Conservation (phyloP, 1,284 basidiomycete genomes). For the Leccinum fallax region DNA sequence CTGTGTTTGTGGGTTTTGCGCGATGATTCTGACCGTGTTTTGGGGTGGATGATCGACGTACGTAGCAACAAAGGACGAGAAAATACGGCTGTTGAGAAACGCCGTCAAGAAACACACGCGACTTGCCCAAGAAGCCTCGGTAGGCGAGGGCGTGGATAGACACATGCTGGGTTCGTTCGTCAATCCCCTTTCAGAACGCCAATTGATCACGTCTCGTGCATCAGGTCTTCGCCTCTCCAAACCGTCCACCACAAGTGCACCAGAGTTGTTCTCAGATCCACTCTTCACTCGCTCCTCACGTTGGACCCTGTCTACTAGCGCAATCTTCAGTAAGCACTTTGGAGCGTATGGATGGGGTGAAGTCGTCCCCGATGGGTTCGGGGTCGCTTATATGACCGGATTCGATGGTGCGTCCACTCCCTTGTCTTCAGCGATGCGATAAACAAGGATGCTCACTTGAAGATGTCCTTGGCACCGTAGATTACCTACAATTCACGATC, state of each 20-base stretch:
- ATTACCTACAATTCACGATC: conserved; percentile 79
- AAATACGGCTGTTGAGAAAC: conserved; percentile 58
- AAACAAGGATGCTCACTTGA: neutral
- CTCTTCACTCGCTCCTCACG: conserved; percentile 65
- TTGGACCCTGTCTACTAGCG: conserved; percentile 85
- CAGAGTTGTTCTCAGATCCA: conserved; percentile 73
- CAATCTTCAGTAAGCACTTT: conserved; percentile 82
- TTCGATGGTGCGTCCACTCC: conserved; percentile 53
- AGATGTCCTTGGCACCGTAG: conserved; percentile 36
- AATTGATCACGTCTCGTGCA: neutral
- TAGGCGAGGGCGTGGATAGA: conserved; percentile 79
- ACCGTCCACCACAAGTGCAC: conserved; percentile 60
- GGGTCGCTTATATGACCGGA: conserved; percentile 77
- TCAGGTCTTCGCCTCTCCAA: conserved; percentile 70
- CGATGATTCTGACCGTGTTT: neutral
- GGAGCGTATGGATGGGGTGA: conserved; percentile 87
- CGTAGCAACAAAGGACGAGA: conserved; percentile 43
- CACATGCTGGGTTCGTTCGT: conserved; percentile 71
- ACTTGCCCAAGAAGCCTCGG: conserved; percentile 71
- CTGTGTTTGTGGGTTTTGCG: neutral
- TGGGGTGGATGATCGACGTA: neutral
- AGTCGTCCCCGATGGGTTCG: conserved; percentile 81
- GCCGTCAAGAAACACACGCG: conserved; percentile 74
- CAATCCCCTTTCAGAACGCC: neutral
- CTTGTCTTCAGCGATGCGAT: neutral